Evolutionary conservation across 2,329 filamentous ascomycete species (phyloP), one percentile per base, ranked within the genome.

Genomic region (Epichloe glyceriae): DNA sequence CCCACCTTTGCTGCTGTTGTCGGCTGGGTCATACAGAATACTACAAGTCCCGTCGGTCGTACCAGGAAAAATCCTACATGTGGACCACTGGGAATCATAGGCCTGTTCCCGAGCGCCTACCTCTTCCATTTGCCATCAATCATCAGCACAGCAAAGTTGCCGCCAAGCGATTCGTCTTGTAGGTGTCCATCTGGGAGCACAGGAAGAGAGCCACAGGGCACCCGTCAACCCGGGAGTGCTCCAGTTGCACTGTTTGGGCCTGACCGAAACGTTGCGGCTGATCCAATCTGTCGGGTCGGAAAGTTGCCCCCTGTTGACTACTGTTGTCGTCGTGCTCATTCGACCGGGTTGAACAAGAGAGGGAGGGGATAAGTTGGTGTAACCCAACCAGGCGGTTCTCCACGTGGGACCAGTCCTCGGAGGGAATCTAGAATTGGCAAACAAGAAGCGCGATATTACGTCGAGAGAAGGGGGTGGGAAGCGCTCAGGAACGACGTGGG

Each of bases 271-370:
- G 42, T 49, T 47, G 46, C 38, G 50, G 50, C 50, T 41, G 52
- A 54, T 35, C 52, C 52, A 54, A 35, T 43, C 50, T 54, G 50
- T 50, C 52, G 52, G 52, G 52, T 52, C 50, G 49, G n/a, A 35
- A 46, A n/a, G 20, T n/a, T 12, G 20, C 22, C 50, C 40, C 49
- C 20, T 42, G 22, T 10, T 43, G 20, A n/a, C 15, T 19, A 33
- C 42, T 7, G 17, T 26, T 26, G 22, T 37, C 40, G 44, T 52
- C 34, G 42, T 47, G 45, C 52, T n/a, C 47, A 20, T 49, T 46
- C 45, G 41, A 34, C 43, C 50, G 46, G 34, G 39, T 37, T 41
- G 46, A 20, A 11, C 22, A 17, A 30, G 17, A 47, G 35, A 17
- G 44, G 42, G 22, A 7, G 26, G 10, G 42, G 37, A 46, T 41